Evolutionary conservation across 192 early-diverging fungal genomes (phyloP).

Genomic region (Linnemannia elongata): DNA sequence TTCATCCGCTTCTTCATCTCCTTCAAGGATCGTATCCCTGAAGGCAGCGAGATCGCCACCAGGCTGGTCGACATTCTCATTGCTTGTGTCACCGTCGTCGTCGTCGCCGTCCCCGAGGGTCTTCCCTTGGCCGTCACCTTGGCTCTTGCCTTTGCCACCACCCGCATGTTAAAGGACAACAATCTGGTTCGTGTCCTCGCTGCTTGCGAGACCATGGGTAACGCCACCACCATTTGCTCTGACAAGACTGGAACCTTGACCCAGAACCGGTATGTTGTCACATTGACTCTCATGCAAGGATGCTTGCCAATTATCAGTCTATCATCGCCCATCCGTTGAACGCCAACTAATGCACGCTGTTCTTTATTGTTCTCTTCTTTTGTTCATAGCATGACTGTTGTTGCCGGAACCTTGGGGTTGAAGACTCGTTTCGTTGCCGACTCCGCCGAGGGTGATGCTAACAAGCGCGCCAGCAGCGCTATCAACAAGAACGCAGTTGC

Average conservation of each 20-base stretch:
- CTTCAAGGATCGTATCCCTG: constrained; percentile 56
- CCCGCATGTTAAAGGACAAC: constrained; percentile 95
- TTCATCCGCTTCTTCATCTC: constrained; percentile 85
- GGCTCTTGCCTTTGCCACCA: constrained; percentile 94
- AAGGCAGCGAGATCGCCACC: constrained; percentile 62
- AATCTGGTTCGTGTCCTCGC: constrained; percentile 95
- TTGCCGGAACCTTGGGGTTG: constrained; percentile 79
- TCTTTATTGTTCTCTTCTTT: neutral
- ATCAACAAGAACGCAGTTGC: constrained; percentile 61
- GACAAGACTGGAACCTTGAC: constrained; percentile 99
- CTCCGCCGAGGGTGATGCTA: constrained; percentile 50
- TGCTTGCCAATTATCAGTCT: neutral
- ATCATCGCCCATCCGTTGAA: neutral
- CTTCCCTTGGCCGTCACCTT: constrained; percentile 96
- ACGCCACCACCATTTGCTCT: constrained; percentile 97
- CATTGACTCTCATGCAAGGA: neutral
- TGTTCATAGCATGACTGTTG: constrained; percentile 86
- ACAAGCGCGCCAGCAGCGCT: constrained; percentile 38
- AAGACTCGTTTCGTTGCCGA: constrained; percentile 59
- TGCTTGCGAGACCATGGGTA: constrained; percentile 98
- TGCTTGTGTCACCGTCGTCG: constrained; percentile 91
- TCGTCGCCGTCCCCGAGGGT: constrained; percentile 98
- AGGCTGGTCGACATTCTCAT: constrained; percentile 85
- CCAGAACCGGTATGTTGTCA: constrained; percentile 76
- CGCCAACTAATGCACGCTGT: neutral